phyloP scores from a whole-genome alignment of 352 stramenopile genomes.

The Globisporangium takayamanum region DNA sequence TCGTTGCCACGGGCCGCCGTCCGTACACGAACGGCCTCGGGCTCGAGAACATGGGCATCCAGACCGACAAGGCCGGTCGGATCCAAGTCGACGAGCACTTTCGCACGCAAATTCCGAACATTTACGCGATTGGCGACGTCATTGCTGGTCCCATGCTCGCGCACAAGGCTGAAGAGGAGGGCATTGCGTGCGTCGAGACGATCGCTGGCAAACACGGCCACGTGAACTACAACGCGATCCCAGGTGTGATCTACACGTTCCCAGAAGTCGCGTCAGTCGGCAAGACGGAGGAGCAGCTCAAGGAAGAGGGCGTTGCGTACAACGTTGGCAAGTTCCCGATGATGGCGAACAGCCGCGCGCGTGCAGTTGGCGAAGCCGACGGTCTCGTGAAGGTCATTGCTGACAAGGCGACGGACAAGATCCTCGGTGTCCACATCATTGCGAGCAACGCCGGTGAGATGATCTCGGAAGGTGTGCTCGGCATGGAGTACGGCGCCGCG shows the following conservation, averaged over 20 bases:
- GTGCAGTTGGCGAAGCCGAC: constrained; percentile 91
- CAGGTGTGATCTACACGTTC: constrained; percentile 98
- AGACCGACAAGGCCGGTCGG: constrained; percentile 94
- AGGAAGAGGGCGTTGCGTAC: constrained; percentile 92
- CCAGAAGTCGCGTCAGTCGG: constrained; percentile 94
- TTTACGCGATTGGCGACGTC: constrained; percentile 97
- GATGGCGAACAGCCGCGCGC: constrained; percentile 94
- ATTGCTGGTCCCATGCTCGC: constrained; percentile 98
- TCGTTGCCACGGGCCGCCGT: constrained; percentile 89
- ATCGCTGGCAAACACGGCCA: constrained; percentile 96
- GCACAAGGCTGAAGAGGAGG: constrained; percentile 99
- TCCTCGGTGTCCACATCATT: constrained; percentile 99
- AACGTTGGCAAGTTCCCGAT: constrained; percentile 98
- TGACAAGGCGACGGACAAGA: constrained; percentile 97
- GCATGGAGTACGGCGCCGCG: constrained; percentile 98
- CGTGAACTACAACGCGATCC: constrained; percentile 99
- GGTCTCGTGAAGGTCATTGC: constrained; percentile 98
- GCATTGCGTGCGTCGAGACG: constrained; percentile 95
- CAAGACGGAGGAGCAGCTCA: constrained; percentile 98
- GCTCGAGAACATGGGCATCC: constrained; percentile 96
- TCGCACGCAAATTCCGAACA: constrained; percentile 88
- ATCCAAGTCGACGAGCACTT: constrained; percentile 98
- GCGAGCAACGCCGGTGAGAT: constrained; percentile 98
- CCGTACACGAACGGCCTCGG: constrained; percentile 95
- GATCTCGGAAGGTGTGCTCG: constrained; percentile 98